These are phyloP conservation scores for Hebeloma cylindrosporum DNA, from an alignment of 768 basidiomycete genomes.

Conservation along the genomic window DNA sequence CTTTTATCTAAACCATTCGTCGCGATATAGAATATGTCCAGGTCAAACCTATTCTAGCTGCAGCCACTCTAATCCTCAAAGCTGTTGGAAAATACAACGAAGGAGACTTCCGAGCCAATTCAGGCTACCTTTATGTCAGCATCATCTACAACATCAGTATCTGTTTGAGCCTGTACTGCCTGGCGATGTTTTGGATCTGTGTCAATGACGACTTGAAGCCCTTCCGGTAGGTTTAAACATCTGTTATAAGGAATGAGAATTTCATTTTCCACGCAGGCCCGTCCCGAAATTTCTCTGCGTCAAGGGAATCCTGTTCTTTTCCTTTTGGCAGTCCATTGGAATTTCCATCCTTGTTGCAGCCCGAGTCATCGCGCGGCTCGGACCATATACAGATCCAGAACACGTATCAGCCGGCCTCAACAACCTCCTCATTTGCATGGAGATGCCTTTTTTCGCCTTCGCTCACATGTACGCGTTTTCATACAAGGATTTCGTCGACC, in stretches of 20 bases:
- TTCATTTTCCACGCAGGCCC: conserved; percentile 56
- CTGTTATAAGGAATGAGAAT: background rate
- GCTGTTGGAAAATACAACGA: conserved; percentile 85
- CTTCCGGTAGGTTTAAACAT: conserved; percentile 58
- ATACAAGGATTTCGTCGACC: conserved; percentile 80
- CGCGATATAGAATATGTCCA: conserved; percentile 85
- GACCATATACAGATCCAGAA: conserved; percentile 84
- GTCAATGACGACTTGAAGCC: conserved; percentile 87
- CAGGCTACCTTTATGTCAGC: conserved; percentile 91
- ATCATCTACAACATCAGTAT: conserved; percentile 85
- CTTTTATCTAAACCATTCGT: background rate
- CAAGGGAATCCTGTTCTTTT: conserved; percentile 97
- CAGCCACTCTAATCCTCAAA: conserved; percentile 84
- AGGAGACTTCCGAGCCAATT: conserved; percentile 79
- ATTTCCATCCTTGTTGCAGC: conserved; percentile 89
- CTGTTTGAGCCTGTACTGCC: conserved; percentile 79
- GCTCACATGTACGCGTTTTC: conserved; percentile 96
- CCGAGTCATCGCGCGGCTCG: conserved; percentile 71
- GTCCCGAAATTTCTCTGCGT: conserved; percentile 98
- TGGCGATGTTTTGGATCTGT: conserved; percentile 97
- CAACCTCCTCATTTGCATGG: conserved; percentile 90
- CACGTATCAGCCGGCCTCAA: conserved; percentile 89
- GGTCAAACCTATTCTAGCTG: conserved; percentile 87
- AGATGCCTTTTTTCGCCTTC: conserved; percentile 97
- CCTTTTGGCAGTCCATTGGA: conserved; percentile 93